A percentile compares a stretch with the other conserved stretches of the same genome.
These are phyloP conservation scores for Crepidotus sp. DNA, from an alignment of 1,284 basidiomycete species.

Conservation along the genomic window DNA sequence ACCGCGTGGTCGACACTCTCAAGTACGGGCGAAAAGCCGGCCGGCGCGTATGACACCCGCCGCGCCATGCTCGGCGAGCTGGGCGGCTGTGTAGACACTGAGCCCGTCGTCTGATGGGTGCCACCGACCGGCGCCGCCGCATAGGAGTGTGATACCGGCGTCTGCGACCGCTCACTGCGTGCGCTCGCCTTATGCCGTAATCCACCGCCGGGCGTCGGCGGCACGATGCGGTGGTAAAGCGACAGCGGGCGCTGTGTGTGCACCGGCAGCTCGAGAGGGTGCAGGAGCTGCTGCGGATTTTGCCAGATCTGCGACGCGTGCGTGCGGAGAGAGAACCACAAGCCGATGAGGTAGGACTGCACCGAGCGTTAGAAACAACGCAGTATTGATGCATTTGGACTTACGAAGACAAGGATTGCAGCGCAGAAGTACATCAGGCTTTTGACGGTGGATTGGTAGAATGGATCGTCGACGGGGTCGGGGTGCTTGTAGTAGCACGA, in stretches of 20 bases:
- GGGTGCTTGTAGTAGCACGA: constrained; percentile 95
- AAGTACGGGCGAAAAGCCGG: constrained; percentile 56
- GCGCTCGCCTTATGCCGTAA: constrained; percentile 39
- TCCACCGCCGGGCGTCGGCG: constrained; percentile 22
- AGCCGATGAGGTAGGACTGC: constrained; percentile 91
- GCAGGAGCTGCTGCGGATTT: constrained; percentile 83
- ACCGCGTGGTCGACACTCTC: constrained; percentile 72
- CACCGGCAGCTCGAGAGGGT: constrained; percentile 51
- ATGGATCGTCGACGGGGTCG: constrained; percentile 86
- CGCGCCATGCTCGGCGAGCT: constrained; percentile 34
- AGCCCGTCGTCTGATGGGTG: constrained; percentile 13
- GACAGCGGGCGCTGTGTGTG: constrained; percentile 53
- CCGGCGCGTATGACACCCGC: constrained; percentile 51
- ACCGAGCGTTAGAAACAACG: constrained; percentile 7
- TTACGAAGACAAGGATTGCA: constrained; percentile 76
- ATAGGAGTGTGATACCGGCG: constrained; percentile 29
- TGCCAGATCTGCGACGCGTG: constrained; percentile 99
- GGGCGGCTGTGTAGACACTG: constrained; percentile 19
- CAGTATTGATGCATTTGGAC: constrained; percentile 28
- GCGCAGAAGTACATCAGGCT: constrained; percentile 94
- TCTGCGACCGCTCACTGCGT: constrained; percentile 26
- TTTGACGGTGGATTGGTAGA: constrained; percentile 95
- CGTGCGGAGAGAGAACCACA: constrained; percentile 98
- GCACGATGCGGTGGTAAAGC: constrained; percentile 61
- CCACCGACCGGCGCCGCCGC: constrained; percentile 17